Evolutionary conservation across 2,329 filamentous ascomycete species (phyloP).

Genomic region (Cordyceps cicadae): DNA sequence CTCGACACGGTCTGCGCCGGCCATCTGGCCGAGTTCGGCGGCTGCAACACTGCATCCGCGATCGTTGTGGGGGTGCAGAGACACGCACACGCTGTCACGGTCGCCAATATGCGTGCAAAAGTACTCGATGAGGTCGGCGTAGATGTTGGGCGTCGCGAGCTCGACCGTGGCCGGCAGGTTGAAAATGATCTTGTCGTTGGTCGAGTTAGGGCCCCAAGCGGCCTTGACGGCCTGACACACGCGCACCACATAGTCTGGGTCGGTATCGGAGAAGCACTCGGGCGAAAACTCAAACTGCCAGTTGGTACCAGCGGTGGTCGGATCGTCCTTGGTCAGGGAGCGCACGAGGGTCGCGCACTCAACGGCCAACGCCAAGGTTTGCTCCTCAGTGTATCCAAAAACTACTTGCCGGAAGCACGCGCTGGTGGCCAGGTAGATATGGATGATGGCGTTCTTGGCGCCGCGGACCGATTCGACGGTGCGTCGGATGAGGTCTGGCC

Average conservation of each 20-base stretch:
- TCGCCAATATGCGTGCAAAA: conserved; percentile 82
- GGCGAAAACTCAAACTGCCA: conserved; percentile 82
- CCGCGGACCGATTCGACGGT: conserved; percentile 86
- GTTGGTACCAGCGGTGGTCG: conserved; percentile 45
- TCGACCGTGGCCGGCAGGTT: conserved; percentile 96
- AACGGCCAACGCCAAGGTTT: conserved; percentile 74
- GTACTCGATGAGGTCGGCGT: conserved; percentile 92
- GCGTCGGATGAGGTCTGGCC: conserved; percentile 79
- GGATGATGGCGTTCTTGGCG: conserved; percentile 86
- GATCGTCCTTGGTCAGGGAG: conserved; percentile 78
- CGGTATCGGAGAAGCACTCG: conserved; percentile 85
- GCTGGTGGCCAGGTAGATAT: conserved; percentile 93
- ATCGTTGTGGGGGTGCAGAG: conserved; percentile 91
- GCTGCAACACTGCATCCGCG: conserved; percentile 83
- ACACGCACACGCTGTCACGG: conserved; percentile 79
- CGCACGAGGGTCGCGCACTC: conserved; percentile 80
- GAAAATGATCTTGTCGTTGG: conserved; percentile 77
- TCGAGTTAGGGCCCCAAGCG: conserved; percentile 75
- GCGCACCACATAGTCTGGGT: conserved; percentile 71
- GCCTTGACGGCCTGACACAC: conserved; percentile 90
- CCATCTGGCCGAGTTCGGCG: conserved; percentile 91
- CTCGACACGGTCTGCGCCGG: conserved; percentile 87
- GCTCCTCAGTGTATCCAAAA: conserved; percentile 76
- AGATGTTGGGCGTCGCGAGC: conserved; percentile 82
- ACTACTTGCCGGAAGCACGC: conserved; percentile 90